Percentiles rank a stretch among this genome's conserved stretches.
These are phyloP conservation scores for Xanthoceras sorbifolium DNA, from an alignment of 345 rosid genomes.

Conservation along the genomic window DNA sequence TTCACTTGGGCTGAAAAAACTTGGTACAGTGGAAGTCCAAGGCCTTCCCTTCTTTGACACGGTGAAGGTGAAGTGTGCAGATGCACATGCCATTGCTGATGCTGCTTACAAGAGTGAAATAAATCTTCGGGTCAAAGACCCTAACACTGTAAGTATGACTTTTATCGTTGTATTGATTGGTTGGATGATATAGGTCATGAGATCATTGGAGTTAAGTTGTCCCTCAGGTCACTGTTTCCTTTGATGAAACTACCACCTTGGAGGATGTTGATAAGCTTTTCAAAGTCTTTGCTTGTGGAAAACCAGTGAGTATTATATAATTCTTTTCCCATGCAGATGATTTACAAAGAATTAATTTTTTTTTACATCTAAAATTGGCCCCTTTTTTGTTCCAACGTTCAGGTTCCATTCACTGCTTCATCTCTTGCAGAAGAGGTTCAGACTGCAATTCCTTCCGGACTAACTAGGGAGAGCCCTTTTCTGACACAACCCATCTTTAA, in stretches of 20 bases:
- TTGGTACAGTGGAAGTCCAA: constrained; percentile 82
- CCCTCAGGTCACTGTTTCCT: constrained; percentile 83
- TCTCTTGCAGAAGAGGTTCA: constrained; percentile 88
- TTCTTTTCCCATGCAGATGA: constrained; percentile 10
- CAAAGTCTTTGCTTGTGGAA: constrained; percentile 73
- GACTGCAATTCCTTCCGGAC: constrained; percentile 64
- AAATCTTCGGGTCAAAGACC: constrained; percentile 78
- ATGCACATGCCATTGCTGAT: constrained; percentile 81
- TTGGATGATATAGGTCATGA: background rate
- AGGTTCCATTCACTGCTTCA: constrained; percentile 87
- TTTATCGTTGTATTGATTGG: constrained; percentile 10
- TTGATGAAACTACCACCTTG: constrained; percentile 94
- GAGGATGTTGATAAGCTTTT: constrained; percentile 90
- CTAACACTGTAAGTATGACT: constrained; percentile 69
- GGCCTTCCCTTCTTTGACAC: constrained; percentile 93
- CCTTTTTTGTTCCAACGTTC: constrained; percentile 23
- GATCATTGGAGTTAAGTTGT: constrained; percentile 24
- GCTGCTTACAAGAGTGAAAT: constrained; percentile 73
- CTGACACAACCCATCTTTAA: constrained; percentile 84
- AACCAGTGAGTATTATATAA: constrained; percentile 56
- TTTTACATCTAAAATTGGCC: constrained; percentile 3
- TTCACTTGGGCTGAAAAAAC: constrained; percentile 85
- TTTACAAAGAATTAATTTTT: constrained; percentile 11
- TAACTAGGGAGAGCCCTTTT: constrained; percentile 74
- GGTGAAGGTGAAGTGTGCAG: constrained; percentile 77